Conservation (phyloP, 1,284 basidiomycete genomes). For the Naganishia liquefaciens region DNA sequence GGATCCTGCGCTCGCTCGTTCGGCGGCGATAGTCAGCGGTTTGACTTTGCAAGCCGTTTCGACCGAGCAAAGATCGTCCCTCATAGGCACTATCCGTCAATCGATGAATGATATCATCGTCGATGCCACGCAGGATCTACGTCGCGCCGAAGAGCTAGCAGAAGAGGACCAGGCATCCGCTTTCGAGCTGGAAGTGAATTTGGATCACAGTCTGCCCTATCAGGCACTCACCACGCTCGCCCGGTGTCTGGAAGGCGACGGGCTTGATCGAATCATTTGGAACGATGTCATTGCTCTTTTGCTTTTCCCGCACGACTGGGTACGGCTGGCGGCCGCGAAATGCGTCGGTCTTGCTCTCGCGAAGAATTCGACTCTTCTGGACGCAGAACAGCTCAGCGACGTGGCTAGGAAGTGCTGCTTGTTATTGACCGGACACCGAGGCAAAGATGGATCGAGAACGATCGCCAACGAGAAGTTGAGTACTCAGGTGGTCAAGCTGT, state of each 20-base stretch:
- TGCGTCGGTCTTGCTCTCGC: slow-evolving; percentile 57
- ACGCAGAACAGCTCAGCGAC: slow-evolving; percentile 62
- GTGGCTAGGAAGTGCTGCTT: slow-evolving; percentile 74
- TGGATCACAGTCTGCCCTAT: slow-evolving; percentile 83
- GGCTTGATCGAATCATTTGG: slow-evolving; percentile 64
- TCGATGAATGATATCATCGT: slow-evolving; percentile 62
- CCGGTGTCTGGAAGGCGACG: slow-evolving; percentile 64
- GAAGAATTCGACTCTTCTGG: slow-evolving; percentile 34
- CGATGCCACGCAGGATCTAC: slow-evolving; percentile 58
- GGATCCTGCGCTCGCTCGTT: slow-evolving; percentile 47
- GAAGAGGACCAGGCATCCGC: slow-evolving; percentile 51
- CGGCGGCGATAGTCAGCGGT: slow-evolving; percentile 67
- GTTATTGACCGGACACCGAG: slow-evolving; percentile 76
- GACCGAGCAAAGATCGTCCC: slow-evolving; percentile 51
- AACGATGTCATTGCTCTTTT: slow-evolving; percentile 66
- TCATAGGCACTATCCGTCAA: slow-evolving; percentile 55
- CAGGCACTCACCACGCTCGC: slow-evolving; percentile 69
- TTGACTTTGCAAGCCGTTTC: slow-evolving; percentile 51
- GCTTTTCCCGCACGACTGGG: slow-evolving; percentile 92
- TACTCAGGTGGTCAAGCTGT: slow-evolving; percentile 88
- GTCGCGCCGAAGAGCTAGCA: slow-evolving; percentile 48
- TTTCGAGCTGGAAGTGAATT: slow-evolving; percentile 58
- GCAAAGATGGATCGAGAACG: slow-evolving; percentile 42
- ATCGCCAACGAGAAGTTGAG: slow-evolving; percentile 71
- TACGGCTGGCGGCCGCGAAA: slow-evolving; percentile 77